Base-by-base conservation (phyloP, 768 basidiomycete species). In the Kwoniella botswanensis region DNA sequence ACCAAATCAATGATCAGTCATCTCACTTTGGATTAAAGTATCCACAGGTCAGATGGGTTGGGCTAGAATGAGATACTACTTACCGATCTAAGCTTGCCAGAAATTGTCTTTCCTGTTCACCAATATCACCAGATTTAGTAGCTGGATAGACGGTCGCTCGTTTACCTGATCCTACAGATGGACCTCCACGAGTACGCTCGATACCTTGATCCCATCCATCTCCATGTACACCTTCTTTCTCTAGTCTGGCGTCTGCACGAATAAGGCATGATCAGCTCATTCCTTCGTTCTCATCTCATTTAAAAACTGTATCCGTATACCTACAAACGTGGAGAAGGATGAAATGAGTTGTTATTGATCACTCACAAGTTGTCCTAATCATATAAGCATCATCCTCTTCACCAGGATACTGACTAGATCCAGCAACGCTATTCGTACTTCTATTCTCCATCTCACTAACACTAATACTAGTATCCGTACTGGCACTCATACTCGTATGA, bases 181-280 rank as follows among this genome's bases (percentile, higher is more conserved):
- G 86, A 41, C 76, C 87, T 82, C 76, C 91, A 70, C 96, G 88
- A 29, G 95, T 98, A 46, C 93, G 89, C 84, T 98, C 96, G 7
- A 96, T 87, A 46, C 96, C 96, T 74, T 96, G 94, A 76, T 93
- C 92, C 83, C 90, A 93, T 0, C 96, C 96, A 80, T 98, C 96
- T 2, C 95, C 94, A 79, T 89, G 91, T 46, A 98, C 95, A n/a
- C 96, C 96, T 54, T 88, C 88, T 11, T 88, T 85, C 60, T 98
- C 93, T n/a, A 98, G 87, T 72, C 92, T 88, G 0, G 94, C 96
- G 80, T 98, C 82, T 82, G 61, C 12, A 3, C 15, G 44, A 41
- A 24, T 60, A 56, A 26, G 26, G 55, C 10, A 66, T 29, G 26
- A 24, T 42, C 46, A 71, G 66, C 42, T 46, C 22, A 22, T 42